phyloP scores from a whole-genome alignment of 169 alveolate genomes.

The Cyclospora cayetanensis region DNA sequence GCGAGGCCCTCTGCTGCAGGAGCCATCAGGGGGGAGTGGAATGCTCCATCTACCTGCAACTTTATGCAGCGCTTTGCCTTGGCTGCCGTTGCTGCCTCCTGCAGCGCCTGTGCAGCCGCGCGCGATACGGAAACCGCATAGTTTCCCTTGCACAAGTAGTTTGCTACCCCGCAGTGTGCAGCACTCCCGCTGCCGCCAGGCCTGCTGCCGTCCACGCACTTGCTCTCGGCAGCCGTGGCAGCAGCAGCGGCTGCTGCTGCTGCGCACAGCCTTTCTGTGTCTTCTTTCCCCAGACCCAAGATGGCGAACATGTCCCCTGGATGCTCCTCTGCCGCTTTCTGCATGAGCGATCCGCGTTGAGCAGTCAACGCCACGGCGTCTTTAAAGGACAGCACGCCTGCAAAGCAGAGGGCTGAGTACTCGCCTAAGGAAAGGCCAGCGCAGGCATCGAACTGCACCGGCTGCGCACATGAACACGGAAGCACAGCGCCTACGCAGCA shows the following conservation, averaged over 20 bases:
- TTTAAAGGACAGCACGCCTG: conserved; percentile 77
- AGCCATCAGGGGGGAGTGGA: conserved; percentile 76
- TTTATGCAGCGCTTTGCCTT: conserved; percentile 51
- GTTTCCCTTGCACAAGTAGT: conserved; percentile 68
- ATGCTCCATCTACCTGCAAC: conserved; percentile 77
- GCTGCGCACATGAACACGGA: too few relatives aligned
- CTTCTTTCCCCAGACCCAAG: conserved; percentile 75
- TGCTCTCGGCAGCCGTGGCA: neutral
- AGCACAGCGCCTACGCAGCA: too few relatives aligned
- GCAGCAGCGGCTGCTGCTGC: neutral
- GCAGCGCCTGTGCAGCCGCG: neutral
- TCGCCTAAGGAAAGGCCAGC: conserved; percentile 81
- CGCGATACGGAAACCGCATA: neutral
- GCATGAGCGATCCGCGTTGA: conserved; percentile 78
- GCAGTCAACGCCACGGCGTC: conserved; percentile 78
- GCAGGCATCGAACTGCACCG: too few relatives aligned
- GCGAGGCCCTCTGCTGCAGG: conserved; percentile 75
- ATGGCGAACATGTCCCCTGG: conserved; percentile 74
- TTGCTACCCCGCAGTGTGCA: neutral
- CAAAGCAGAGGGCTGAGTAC: conserved; percentile 77
- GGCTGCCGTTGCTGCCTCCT: conserved; percentile 61
- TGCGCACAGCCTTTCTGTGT: conserved; percentile 11
- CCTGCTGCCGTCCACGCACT: neutral
- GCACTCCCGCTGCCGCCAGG: neutral
- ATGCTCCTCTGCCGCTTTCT: conserved; percentile 72